phyloP scores from a whole-genome alignment of 2,329 filamentous ascomycete genomes.

The Ceratocystis lukuohia region DNA sequence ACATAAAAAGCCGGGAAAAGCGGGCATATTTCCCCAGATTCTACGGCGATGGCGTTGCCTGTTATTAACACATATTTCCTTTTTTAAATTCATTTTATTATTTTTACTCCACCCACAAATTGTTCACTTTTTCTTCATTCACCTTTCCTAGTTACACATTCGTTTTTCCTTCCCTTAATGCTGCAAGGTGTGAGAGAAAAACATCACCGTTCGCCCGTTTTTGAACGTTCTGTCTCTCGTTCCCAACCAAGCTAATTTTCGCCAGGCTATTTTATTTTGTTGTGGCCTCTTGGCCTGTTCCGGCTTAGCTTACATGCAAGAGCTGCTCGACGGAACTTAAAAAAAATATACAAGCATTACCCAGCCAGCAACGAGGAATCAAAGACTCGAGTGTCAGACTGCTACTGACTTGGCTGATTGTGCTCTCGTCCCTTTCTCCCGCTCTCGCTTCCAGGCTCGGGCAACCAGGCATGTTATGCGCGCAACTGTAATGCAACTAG shows the following conservation, averaged over 20 bases:
- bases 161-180: not conserved
- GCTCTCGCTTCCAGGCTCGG: not conserved
- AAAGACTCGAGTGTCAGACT: too few species aligned
- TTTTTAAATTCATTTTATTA: not conserved
- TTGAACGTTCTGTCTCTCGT: not conserved
- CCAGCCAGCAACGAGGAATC: too few species aligned
- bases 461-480: not conserved
- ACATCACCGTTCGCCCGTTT: not conserved
- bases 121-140: not conserved
- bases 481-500: not conserved
- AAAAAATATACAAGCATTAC: not conserved
- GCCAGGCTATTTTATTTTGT: not conserved
- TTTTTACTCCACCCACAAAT: too few species aligned
- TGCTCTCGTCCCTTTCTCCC: not conserved
- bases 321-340: not conserved
- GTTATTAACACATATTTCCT: not conserved
- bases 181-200: not conserved
- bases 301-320: not conserved
- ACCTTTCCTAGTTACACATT: not conserved
- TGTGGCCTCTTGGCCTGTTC: not conserved
- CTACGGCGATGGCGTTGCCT: not conserved
- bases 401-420: too few species aligned
- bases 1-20: not conserved
- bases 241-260: not conserved
- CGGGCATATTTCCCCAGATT: constrained; percentile 1